A percentile compares a stretch with the other conserved stretches of the same genome.
phyloP scores from a whole-genome alignment of 176 grass and related monocot species.

The Coix lacrymajobi region DNA sequence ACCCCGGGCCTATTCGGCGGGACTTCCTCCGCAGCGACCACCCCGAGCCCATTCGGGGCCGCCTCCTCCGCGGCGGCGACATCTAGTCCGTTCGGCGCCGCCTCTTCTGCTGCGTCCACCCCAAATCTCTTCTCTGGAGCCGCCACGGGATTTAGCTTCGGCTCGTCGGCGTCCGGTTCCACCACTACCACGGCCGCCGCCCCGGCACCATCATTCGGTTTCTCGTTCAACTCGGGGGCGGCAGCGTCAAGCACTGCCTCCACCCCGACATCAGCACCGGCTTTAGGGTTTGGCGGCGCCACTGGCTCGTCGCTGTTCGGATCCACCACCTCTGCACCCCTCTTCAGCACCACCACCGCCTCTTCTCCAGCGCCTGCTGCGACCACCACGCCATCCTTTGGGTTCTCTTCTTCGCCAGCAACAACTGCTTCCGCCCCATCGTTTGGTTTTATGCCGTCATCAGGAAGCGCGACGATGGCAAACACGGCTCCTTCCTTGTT shows the following conservation, averaged over 20 bases:
- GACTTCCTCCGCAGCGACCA: neutral
- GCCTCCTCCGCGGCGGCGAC: slow-evolving; percentile 25
- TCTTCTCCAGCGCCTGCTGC: slow-evolving; percentile 32
- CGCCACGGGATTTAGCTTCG: slow-evolving; percentile 32
- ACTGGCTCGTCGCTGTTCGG: slow-evolving; percentile 43
- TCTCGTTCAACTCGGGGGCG: slow-evolving; percentile 23
- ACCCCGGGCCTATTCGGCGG: slow-evolving; percentile 23
- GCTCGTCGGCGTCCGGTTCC: slow-evolving; percentile 35
- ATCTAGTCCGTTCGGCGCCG: slow-evolving; percentile 4
- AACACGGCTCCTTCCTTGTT: slow-evolving; percentile 33
- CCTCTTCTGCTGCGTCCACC: slow-evolving; percentile 21
- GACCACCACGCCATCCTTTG: slow-evolving; percentile 11
- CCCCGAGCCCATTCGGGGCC: slow-evolving; percentile 22
- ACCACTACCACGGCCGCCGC: slow-evolving; percentile 29
- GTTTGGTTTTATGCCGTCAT: slow-evolving; percentile 25
- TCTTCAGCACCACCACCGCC: slow-evolving; percentile 10
- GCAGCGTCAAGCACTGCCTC: slow-evolving; percentile 35
- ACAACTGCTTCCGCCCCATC: slow-evolving; percentile 18
- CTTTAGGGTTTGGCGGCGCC: slow-evolving; percentile 38
- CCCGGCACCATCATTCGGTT: slow-evolving; percentile 25
- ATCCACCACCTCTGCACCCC: slow-evolving; percentile 33
- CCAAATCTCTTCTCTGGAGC: slow-evolving; percentile 42
- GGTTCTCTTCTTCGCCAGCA: slow-evolving; percentile 31
- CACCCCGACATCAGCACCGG: slow-evolving; percentile 21
- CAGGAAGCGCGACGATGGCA: slow-evolving; percentile 6